A percentile compares a stretch with the other conserved stretches of the same genome.
Evolutionary conservation across 495 filamentous ascomycete genomes (phyloP).

Genomic region (Pyrenula aspistea): DNA sequence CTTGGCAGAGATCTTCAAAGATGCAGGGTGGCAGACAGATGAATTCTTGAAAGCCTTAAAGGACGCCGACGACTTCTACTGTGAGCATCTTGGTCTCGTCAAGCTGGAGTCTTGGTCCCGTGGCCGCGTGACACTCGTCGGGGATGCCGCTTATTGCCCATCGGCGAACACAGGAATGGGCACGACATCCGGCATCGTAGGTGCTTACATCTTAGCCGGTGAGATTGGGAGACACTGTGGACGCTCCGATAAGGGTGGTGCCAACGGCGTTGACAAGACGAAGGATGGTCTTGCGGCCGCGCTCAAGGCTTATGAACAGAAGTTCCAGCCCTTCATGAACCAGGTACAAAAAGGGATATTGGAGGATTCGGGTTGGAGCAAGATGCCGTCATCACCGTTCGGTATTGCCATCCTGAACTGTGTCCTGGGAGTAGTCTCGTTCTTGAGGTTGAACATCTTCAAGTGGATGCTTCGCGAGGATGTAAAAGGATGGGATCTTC

Average conservation of each 20-base stretch:
- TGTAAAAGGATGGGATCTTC: slow-evolving; percentile 26
- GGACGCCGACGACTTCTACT: slow-evolving; percentile 36
- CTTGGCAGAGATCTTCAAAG: slow-evolving; percentile 24
- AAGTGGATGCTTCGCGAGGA: slow-evolving; percentile 20
- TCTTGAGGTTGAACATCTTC: slow-evolving; percentile 21
- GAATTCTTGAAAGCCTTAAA: slow-evolving; percentile 27
- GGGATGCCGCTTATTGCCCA: slow-evolving; percentile 43
- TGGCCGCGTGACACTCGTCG: slow-evolving; percentile 36
- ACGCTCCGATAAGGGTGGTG: not conserved
- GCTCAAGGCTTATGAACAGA: slow-evolving; percentile 26
- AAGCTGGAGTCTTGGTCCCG: slow-evolving; percentile 29
- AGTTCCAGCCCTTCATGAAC: slow-evolving; percentile 28
- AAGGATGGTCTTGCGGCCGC: slow-evolving; percentile 12
- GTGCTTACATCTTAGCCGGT: slow-evolving; percentile 40
- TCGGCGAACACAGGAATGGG: slow-evolving; percentile 36
- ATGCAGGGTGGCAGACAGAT: slow-evolving; percentile 31
- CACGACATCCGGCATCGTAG: slow-evolving; percentile 28
- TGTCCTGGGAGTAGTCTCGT: slow-evolving; percentile 17
- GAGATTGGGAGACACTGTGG: slow-evolving; percentile 27
- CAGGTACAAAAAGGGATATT: slow-evolving; percentile 22
- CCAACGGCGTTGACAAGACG: not conserved
- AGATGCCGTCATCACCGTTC: slow-evolving; percentile 11
- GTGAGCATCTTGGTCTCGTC: slow-evolving; percentile 22
- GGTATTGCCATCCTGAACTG: slow-evolving; percentile 18
- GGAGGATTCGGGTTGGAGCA: slow-evolving; percentile 3